Evolutionary conservation across 768 basidiomycete genomes (phyloP).

Genomic region (Thelephora ganbajun): DNA sequence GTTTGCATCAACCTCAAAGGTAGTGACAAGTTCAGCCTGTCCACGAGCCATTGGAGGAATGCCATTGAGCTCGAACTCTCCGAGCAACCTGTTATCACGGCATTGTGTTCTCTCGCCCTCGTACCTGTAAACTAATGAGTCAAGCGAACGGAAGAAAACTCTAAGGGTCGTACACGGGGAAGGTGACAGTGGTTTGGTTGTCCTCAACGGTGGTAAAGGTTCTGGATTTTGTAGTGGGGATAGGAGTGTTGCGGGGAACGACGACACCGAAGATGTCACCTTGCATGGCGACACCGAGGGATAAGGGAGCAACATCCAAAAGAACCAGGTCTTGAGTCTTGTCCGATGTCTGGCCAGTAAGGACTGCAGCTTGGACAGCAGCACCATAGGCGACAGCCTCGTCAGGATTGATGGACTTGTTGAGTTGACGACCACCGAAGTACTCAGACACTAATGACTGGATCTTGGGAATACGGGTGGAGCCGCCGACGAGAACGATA

Average conservation of each 20-base stretch:
- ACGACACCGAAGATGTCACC: constrained; percentile 99
- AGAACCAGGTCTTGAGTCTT: constrained; percentile 97
- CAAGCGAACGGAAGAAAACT: constrained; percentile 4
- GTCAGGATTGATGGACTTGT: constrained; percentile 99
- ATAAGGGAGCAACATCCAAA: constrained; percentile 96
- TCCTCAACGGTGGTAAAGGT: constrained; percentile 99
- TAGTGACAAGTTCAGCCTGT: constrained; percentile 98
- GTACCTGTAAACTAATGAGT: constrained; percentile 35
- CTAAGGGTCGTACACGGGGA: constrained; percentile 71
- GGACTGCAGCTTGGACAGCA: constrained; percentile 97
- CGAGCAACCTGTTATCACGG: constrained; percentile 97
- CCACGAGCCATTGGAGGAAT: constrained; percentile 99
- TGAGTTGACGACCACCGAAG: constrained; percentile 94
- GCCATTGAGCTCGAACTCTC: constrained; percentile 98
- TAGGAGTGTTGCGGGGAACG: constrained; percentile 98
- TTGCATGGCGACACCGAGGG: constrained; percentile 99
- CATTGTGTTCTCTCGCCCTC: constrained; percentile 99
- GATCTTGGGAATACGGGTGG: constrained; percentile 99
- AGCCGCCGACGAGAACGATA: constrained; percentile 98
- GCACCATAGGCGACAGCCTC: constrained; percentile 99
- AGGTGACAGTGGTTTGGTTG: constrained; percentile 99
- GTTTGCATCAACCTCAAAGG: constrained; percentile 99
- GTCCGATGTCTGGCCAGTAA: constrained; percentile 96
- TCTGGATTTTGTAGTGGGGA: constrained; percentile 98
- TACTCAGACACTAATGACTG: constrained; percentile 96